Percentiles rank a stretch among this genome's conserved stretches.
These are phyloP conservation scores for Aspergillus sp. DNA, from an alignment of 2,329 filamentous ascomycete genomes.

Conservation along the genomic window DNA sequence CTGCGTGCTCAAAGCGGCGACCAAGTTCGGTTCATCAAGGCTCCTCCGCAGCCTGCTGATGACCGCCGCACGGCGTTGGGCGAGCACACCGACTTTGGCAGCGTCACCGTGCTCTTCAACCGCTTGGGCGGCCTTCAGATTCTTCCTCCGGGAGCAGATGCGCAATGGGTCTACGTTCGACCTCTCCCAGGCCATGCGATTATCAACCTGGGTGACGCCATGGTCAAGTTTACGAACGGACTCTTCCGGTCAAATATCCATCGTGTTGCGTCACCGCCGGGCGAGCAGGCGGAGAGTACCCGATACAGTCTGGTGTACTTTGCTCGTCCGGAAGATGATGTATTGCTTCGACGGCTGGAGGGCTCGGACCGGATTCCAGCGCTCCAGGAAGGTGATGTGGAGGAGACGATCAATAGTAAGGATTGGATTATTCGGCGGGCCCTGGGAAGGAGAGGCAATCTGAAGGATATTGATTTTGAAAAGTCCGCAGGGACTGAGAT, in stretches of 20 bases:
- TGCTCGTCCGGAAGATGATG: conserved; percentile 50
- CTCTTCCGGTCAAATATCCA: conserved; percentile 45
- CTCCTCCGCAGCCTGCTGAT: conserved; percentile 46
- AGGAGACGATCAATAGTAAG: conserved; percentile 40
- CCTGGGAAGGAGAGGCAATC: conserved; percentile 32
- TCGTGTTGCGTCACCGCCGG: conserved; percentile 51
- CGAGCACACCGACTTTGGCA: conserved; percentile 59
- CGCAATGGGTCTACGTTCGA: conserved; percentile 53
- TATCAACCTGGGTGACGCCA: conserved; percentile 45
- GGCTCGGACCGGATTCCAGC: conserved; percentile 35
- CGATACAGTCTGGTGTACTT: conserved; percentile 58
- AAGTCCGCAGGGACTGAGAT: conserved; percentile 35
- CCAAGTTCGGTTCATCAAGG: conserved; percentile 55
- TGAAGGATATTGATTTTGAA: conserved; percentile 31
- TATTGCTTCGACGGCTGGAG: conserved; percentile 42
- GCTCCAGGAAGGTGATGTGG: conserved; percentile 27
- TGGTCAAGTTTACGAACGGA: conserved; percentile 46
- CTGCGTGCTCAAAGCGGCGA: conserved; percentile 47
- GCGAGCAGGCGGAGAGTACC: conserved; percentile 43
- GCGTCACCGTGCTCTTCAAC: conserved; percentile 57
- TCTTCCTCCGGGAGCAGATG: conserved; percentile 40
- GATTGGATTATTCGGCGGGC: conserved; percentile 44
- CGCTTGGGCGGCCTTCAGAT: conserved; percentile 56
- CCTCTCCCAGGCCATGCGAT: conserved; percentile 50
- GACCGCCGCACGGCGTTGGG: conserved; percentile 47